A percentile compares a stretch with the other conserved stretches of the same genome.
Evolutionary conservation across 257 asterid species (phyloP).

Genomic region (Eucommia ulmoides): DNA sequence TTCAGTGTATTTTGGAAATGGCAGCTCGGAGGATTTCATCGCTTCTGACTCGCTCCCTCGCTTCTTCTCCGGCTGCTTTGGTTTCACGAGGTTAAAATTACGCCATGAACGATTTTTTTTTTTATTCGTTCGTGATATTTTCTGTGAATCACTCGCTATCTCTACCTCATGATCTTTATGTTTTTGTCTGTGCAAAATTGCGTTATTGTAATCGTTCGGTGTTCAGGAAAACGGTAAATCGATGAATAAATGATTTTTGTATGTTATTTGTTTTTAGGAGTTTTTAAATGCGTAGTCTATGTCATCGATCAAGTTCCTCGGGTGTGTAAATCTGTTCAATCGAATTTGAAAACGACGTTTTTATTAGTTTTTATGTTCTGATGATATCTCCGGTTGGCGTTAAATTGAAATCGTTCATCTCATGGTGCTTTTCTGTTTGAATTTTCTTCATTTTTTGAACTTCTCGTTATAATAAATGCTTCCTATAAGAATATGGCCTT

Average conservation of each 20-base stretch:
- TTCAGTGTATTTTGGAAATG: slow-evolving; percentile 25
- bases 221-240: not conserved
- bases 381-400: too few species aligned
- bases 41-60: slow-evolving; percentile 35
- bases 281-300: not conserved
- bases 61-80: slow-evolving; percentile 3
- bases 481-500: too few species aligned
- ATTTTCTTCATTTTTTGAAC: too few species aligned
- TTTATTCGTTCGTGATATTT: not conserved
- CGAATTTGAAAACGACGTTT: too few species aligned
- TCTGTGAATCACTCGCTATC: not conserved
- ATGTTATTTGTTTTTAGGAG: not conserved
- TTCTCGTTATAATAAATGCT: too few species aligned
- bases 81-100: slow-evolving; percentile 15
- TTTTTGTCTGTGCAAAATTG: too few species aligned
- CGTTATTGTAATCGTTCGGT: too few species aligned
- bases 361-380: too few species aligned
- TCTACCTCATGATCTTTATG: not conserved
- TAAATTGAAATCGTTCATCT: too few species aligned
- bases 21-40: slow-evolving; percentile 63
- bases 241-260: not conserved
- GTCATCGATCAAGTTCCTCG: too few species aligned
- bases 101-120: not conserved
- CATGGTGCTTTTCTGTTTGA: too few species aligned
- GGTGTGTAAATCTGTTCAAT: too few species aligned